A percentile compares a stretch with the other conserved stretches of the same genome.
phyloP scores from a whole-genome alignment of 805 yeast species.

The Kregervanrija delftensis region DNA sequence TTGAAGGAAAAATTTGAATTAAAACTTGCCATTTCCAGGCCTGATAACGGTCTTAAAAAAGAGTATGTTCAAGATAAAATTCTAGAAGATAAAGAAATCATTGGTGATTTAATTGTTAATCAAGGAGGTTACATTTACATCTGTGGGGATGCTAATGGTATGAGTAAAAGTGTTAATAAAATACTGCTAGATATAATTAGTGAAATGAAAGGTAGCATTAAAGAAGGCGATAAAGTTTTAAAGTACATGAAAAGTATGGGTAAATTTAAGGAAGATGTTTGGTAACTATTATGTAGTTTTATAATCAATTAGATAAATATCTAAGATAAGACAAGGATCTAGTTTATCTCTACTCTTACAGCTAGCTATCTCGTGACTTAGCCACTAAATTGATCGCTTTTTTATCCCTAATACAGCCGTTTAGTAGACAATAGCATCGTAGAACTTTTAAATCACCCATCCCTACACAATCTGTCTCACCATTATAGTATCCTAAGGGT shows the following conservation, averaged over 20 bases:
- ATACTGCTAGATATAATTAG: slow-evolving; percentile 57
- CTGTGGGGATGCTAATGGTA: slow-evolving; percentile 87
- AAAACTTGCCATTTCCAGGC: slow-evolving; percentile 73
- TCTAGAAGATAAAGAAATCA: slow-evolving; percentile 36
- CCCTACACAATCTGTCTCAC: no score
- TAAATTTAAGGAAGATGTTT: slow-evolving; percentile 91
- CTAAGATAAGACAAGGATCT: no score
- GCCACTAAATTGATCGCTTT: no score
- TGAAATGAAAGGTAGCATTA: slow-evolving; percentile 42
- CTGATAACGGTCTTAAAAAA: slow-evolving; percentile 35
- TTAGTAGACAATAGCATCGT: no score
- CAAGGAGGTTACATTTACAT: slow-evolving; percentile 80
- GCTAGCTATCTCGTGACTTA: no score
- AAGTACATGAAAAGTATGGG: slow-evolving; percentile 72
- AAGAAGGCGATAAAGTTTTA: slow-evolving; percentile 61
- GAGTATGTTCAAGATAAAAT: slow-evolving; percentile 82
- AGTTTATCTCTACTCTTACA: no score
- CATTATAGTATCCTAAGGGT: no score
- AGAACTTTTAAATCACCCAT: no score
- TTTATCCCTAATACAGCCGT: not conserved
- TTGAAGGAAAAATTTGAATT: slow-evolving; percentile 53
- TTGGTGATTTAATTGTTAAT: slow-evolving; percentile 40
- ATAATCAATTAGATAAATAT: no score
- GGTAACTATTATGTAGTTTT: slow-evolving; percentile 42
- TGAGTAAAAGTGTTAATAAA: slow-evolving; percentile 85